Percentiles rank a stretch among this genome's conserved stretches.
phyloP scores from a whole-genome alignment of 805 yeast genomes.

The Saturnispora zaruensis region DNA sequence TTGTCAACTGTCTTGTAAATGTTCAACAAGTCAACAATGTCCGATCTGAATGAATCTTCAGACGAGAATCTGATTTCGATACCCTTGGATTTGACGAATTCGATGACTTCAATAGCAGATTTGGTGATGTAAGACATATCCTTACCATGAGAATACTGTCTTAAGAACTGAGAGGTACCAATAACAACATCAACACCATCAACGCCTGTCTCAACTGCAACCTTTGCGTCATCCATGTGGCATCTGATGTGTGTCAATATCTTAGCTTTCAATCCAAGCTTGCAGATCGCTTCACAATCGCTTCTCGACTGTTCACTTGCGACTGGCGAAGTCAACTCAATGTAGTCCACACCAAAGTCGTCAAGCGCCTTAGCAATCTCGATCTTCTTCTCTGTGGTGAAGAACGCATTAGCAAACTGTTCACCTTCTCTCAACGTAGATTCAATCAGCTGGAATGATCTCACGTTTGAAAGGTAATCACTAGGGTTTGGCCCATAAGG shows the following conservation, averaged over 20 bases:
- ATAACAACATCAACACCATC: slow-evolving; percentile 98
- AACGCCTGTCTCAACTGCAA: slow-evolving; percentile 97
- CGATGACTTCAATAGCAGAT: slow-evolving; percentile 92
- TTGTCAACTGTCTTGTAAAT: slow-evolving; percentile 94
- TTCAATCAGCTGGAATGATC: slow-evolving; percentile 84
- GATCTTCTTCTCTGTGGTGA: slow-evolving; percentile 87
- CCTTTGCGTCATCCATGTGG: slow-evolving; percentile 97
- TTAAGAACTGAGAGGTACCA: slow-evolving; percentile 91
- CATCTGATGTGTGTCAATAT: slow-evolving; percentile 95
- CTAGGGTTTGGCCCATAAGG: slow-evolving; percentile 96
- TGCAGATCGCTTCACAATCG: slow-evolving; percentile 98
- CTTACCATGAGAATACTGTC: slow-evolving; percentile 95
- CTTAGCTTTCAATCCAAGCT: slow-evolving; percentile 91
- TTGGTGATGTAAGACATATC: slow-evolving; percentile 97
- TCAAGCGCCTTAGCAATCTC: slow-evolving; percentile 96
- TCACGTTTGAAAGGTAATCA: slow-evolving; percentile 84
- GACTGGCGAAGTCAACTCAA: slow-evolving; percentile 95
- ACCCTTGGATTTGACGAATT: slow-evolving; percentile 93
- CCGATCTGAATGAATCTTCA: slow-evolving; percentile 96
- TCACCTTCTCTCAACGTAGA: slow-evolving; percentile 97
- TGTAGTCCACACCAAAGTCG: slow-evolving; percentile 97
- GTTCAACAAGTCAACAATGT: slow-evolving; percentile 87
- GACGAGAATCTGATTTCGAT: slow-evolving; percentile 95
- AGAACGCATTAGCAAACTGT: slow-evolving; percentile 96
- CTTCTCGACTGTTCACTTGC: slow-evolving; percentile 88